Evolutionary conservation across 768 basidiomycete genomes (phyloP).

Genomic region (Mrakia gelida): DNA sequence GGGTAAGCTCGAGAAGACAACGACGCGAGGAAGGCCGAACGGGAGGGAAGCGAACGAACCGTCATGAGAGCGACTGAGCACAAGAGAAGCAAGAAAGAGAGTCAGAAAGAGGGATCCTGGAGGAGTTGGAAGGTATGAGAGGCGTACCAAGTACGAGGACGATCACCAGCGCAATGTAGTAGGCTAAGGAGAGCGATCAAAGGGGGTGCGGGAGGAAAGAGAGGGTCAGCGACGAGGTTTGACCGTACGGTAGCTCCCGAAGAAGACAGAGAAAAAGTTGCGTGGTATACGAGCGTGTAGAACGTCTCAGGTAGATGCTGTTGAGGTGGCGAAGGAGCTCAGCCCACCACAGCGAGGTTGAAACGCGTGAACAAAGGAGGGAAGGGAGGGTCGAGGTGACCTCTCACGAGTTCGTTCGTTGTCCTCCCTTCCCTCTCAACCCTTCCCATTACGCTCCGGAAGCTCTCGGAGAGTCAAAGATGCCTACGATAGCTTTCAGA

Average conservation of each 20-base stretch:
- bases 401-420: not conserved
- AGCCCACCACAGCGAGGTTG: too few relatives aligned
- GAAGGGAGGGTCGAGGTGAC: not conserved
- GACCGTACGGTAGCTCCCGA: not conserved
- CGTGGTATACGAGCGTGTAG: too few relatives aligned
- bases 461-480: not conserved
- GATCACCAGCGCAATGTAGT: constrained; percentile 44
- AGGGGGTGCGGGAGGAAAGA: not conserved
- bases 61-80: constrained; percentile 17
- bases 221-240: not conserved
- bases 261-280: not conserved
- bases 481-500: too few relatives aligned
- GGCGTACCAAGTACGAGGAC: constrained; percentile 46
- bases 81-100: not conserved
- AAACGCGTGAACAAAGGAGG: not conserved
- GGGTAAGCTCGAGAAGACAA: not conserved
- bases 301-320: not conserved
- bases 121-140: not conserved
- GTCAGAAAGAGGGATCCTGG: not conserved
- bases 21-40: not conserved
- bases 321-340: not conserved
- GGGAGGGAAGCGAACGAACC: not conserved
- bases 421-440: not conserved
- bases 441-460: not conserved
- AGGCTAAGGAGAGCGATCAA: constrained; percentile 2